phyloP scores from a whole-genome alignment of 1,284 basidiomycete species.

The Schizopora paradoxa region DNA sequence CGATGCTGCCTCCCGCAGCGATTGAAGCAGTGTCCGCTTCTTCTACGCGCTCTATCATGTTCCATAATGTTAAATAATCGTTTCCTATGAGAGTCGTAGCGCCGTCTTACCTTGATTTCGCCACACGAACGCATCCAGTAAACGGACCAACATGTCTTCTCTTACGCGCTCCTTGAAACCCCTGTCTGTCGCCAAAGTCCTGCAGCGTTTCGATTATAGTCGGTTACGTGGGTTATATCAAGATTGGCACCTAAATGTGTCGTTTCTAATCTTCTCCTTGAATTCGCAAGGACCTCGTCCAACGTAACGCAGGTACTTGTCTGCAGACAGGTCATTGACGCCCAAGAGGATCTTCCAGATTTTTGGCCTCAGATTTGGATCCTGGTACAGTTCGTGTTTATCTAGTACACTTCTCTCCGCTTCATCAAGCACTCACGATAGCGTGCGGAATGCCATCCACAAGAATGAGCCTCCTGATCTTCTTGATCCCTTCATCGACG shows the following conservation, averaged over 20 bases:
- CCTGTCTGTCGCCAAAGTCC: constrained; percentile 91
- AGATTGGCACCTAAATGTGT: constrained; percentile 61
- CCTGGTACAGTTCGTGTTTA: constrained; percentile 36
- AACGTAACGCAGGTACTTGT: constrained; percentile 78
- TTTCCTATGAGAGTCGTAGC: too few relatives aligned
- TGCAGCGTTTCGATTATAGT: constrained; percentile 35
- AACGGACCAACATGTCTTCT: constrained; percentile 93
- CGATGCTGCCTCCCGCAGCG: too few relatives aligned
- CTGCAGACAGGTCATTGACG: constrained; percentile 70
- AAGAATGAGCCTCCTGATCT: constrained; percentile 76
- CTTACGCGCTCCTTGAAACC: constrained; percentile 93
- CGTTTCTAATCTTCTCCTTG: constrained; percentile 83
- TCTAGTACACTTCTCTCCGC: not conserved
- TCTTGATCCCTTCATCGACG: constrained; percentile 75
- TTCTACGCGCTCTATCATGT: not conserved
- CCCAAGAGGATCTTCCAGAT: constrained; percentile 92
- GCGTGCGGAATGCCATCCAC: constrained; percentile 82
- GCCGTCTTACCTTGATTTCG: constrained; percentile 65
- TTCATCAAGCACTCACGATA: constrained; percentile 36
- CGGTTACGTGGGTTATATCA: not conserved
- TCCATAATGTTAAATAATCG: not conserved
- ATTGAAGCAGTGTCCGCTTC: too few relatives aligned
- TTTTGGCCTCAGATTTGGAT: constrained; percentile 67
- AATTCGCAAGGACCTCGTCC: constrained; percentile 81
- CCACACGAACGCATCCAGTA: constrained; percentile 98